Percentiles rank a stretch among this genome's conserved stretches.
phyloP scores from a whole-genome alignment of 2,329 filamentous ascomycete genomes.

The Chrysoporthe cubensis region DNA sequence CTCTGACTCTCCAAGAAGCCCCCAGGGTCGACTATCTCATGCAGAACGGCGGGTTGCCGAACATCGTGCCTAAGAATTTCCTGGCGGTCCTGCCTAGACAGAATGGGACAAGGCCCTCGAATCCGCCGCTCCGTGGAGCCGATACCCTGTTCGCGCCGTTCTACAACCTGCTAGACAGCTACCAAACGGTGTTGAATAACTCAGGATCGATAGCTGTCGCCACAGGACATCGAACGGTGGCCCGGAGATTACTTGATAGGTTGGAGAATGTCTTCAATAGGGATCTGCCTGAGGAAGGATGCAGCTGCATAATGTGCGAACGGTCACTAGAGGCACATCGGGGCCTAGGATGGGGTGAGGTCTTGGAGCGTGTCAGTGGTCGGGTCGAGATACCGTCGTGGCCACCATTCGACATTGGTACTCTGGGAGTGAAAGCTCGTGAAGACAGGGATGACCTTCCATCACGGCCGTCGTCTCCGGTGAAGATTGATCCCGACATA shows the following conservation, averaged over 20 bases:
- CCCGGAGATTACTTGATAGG: slow-evolving; percentile 83
- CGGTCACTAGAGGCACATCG: slow-evolving; percentile 62
- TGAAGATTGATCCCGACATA: slow-evolving; percentile 89
- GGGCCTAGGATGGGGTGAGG: slow-evolving; percentile 92
- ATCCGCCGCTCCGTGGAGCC: slow-evolving; percentile 68
- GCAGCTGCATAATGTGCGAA: slow-evolving; percentile 82
- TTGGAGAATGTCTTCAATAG: slow-evolving; percentile 93
- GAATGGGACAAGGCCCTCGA: slow-evolving; percentile 62
- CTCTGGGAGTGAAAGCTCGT: slow-evolving; percentile 63
- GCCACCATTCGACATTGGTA: slow-evolving; percentile 81
- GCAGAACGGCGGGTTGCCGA: slow-evolving; percentile 80
- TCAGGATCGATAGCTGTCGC: slow-evolving; percentile 92
- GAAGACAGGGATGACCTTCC: slow-evolving; percentile 66
- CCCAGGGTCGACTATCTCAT: slow-evolving; percentile 91
- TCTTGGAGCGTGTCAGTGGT: slow-evolving; percentile 89
- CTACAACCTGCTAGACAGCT: slow-evolving; percentile 82
- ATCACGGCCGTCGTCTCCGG: slow-evolving; percentile 61
- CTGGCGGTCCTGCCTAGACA: slow-evolving; percentile 65
- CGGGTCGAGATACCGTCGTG: slow-evolving; percentile 83
- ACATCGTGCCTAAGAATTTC: slow-evolving; percentile 74
- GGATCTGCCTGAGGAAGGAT: slow-evolving; percentile 86
- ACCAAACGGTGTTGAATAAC: slow-evolving; percentile 77
- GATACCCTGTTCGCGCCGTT: slow-evolving; percentile 81
- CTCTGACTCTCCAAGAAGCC: slow-evolving; percentile 69
- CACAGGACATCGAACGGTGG: slow-evolving; percentile 94